Evolutionary conservation across 1,284 basidiomycete genomes (phyloP).

Genomic region (Melanopsichium pennsylvanicum): DNA sequence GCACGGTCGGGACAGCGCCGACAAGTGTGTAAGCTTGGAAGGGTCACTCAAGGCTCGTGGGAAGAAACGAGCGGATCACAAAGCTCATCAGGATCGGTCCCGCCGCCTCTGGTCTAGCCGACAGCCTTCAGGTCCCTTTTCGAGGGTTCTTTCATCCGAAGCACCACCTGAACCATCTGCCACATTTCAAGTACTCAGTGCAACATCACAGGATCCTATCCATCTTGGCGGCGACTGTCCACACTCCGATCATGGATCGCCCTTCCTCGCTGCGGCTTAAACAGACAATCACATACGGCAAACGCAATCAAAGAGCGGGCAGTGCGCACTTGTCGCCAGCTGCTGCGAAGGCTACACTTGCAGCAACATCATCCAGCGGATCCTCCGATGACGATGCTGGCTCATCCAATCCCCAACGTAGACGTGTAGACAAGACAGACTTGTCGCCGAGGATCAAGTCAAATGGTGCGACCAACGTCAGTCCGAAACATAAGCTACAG

Average conservation of each 20-base stretch:
- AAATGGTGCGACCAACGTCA: neutral
- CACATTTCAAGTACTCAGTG: no score
- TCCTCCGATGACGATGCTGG: slow-evolving; percentile 24
- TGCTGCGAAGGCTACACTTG: neutral
- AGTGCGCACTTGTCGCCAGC: slow-evolving; percentile 16
- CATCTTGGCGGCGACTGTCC: neutral
- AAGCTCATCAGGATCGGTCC: no score
- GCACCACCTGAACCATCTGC: no score
- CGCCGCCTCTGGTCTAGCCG: neutral
- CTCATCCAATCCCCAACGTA: slow-evolving; percentile 4
- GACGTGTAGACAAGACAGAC: no score
- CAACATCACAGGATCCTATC: no score
- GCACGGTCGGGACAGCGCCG: no score
- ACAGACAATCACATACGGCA: slow-evolving; percentile 29
- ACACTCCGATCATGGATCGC: slow-evolving; percentile 15
- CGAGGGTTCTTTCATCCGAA: no score
- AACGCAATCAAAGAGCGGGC: slow-evolving; percentile 12
- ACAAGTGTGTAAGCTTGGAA: neutral
- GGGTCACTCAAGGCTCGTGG: neutral
- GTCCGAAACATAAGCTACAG: neutral
- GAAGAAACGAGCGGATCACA: neutral
- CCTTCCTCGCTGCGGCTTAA: slow-evolving; percentile 20
- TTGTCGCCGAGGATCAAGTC: slow-evolving; percentile 8
- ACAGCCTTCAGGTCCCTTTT: neutral
- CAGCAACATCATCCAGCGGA: slow-evolving; percentile 3